A percentile compares a stretch with the other conserved stretches of the same genome.
These are phyloP conservation scores for Kockiozyma suomiensis DNA, from an alignment of 805 yeast species.

Conservation along the genomic window DNA sequence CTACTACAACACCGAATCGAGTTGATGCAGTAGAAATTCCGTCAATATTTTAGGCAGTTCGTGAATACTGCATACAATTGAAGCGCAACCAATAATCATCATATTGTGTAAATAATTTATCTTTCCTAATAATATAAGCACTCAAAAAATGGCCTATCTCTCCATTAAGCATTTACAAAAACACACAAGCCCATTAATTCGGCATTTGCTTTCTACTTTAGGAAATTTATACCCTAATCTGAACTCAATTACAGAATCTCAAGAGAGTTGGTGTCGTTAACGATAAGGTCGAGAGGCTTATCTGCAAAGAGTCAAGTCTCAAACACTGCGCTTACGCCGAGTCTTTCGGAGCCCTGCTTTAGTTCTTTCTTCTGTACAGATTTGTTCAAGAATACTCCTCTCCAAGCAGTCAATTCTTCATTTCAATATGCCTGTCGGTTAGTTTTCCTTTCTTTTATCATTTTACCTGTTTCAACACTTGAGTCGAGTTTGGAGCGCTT, in stretches of 20 bases:
- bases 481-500: too few relatives aligned
- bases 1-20: too few relatives aligned
- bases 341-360: not conserved
- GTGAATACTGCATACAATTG: too few relatives aligned
- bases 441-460: too few relatives aligned
- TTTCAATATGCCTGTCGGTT: constrained; percentile 10
- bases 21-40: too few relatives aligned
- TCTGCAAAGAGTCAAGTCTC: not conserved
- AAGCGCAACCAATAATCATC: too few relatives aligned
- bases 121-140: too few relatives aligned
- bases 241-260: constrained; percentile 11
- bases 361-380: not conserved
- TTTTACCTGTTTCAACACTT: too few relatives aligned
- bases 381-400: not conserved
- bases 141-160: not conserved
- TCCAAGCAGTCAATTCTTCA: not conserved
- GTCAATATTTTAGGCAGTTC: too few relatives aligned
- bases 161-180: not conserved
- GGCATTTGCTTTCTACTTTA: not conserved
- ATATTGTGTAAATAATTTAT: too few relatives aligned
- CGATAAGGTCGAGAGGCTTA: constrained; percentile 11
- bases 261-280: too few relatives aligned
- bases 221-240: not conserved
- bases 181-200: not conserved
- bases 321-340: not conserved